Conservation (phyloP, 306 rosid genomes). For the Calophaca sinica region DNA sequence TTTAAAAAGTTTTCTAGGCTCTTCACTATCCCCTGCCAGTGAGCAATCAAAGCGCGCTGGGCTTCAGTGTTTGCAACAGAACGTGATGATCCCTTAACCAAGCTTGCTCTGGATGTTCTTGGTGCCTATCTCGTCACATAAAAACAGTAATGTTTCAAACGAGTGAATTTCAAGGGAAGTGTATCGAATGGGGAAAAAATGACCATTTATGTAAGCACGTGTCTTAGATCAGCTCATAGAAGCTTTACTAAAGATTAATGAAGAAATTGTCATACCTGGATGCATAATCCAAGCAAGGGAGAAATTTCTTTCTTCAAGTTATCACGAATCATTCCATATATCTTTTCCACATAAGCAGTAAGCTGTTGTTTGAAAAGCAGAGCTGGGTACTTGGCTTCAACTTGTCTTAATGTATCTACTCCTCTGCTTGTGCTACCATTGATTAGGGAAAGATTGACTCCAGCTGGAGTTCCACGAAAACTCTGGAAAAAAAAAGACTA, state of each 20-base stretch:
- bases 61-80: slow-evolving; percentile 84
- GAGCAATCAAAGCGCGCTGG: slow-evolving; percentile 86
- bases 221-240: slow-evolving; percentile 20
- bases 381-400: slow-evolving; percentile 96
- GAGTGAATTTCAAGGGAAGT: slow-evolving; percentile 28
- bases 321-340: slow-evolving; percentile 95
- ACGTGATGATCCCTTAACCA: slow-evolving; percentile 85
- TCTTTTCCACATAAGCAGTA: slow-evolving; percentile 91
- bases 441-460: slow-evolving; percentile 57
- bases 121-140: slow-evolving; percentile 72
- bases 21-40: slow-evolving; percentile 97
- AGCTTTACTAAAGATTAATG: slow-evolving; percentile 35
- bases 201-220: slow-evolving; percentile 27
- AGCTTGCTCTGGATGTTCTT: slow-evolving; percentile 90
- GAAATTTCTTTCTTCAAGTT: slow-evolving; percentile 96
- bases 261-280: slow-evolving; percentile 73
- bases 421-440: slow-evolving; percentile 64
- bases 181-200: slow-evolving; percentile 28
- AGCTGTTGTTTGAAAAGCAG: slow-evolving; percentile 97
- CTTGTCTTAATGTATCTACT: slow-evolving; percentile 84
- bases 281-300: slow-evolving; percentile 86
- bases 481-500: slow-evolving; percentile 44
- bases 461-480: slow-evolving; percentile 61
- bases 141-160: slow-evolving; percentile 44
- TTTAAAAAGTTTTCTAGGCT: slow-evolving; percentile 75